Evolutionary conservation across 495 filamentous ascomycete genomes (phyloP).

Genomic region (Lasiosphaeris hirsuta): DNA sequence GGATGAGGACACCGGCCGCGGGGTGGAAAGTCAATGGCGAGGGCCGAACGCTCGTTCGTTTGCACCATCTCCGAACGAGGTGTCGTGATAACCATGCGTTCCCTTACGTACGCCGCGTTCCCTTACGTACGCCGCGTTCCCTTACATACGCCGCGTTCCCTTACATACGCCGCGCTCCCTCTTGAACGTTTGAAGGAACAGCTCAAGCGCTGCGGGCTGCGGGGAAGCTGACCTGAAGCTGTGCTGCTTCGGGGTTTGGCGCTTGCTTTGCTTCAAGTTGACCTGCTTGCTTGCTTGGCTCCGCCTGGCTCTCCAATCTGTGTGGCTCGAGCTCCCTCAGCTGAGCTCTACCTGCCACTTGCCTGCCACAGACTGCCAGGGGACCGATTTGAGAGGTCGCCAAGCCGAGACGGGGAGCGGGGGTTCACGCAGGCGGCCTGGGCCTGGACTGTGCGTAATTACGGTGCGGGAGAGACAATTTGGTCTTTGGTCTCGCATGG

Average conservation of each 20-base stretch:
- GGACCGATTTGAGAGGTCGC: too few species aligned
- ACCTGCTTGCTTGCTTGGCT: too few species aligned
- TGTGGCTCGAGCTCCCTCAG: background rate
- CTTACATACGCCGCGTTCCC: too few species aligned
- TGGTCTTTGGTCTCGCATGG: background rate
- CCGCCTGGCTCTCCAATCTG: too few species aligned
- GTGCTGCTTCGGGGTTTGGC: too few species aligned
- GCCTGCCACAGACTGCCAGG: too few species aligned
- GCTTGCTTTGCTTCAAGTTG: too few species aligned
- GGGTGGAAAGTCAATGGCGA: background rate
- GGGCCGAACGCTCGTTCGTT: background rate
- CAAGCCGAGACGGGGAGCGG: background rate
- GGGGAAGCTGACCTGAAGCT: background rate
- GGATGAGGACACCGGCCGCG: background rate
- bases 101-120: too few species aligned
- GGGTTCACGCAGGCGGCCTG: background rate
- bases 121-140: too few species aligned
- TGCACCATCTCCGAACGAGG: conserved; percentile 1
- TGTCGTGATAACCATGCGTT: background rate
- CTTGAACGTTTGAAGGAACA: too few species aligned
- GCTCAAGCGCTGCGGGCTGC: background rate
- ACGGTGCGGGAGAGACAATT: too few species aligned
- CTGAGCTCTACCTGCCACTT: background rate
- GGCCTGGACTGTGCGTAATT: background rate
- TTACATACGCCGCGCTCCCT: too few species aligned